These are phyloP conservation scores for Boletus barrowsii DNA, from an alignment of 768 basidiomycete species.

Conservation along the genomic window DNA sequence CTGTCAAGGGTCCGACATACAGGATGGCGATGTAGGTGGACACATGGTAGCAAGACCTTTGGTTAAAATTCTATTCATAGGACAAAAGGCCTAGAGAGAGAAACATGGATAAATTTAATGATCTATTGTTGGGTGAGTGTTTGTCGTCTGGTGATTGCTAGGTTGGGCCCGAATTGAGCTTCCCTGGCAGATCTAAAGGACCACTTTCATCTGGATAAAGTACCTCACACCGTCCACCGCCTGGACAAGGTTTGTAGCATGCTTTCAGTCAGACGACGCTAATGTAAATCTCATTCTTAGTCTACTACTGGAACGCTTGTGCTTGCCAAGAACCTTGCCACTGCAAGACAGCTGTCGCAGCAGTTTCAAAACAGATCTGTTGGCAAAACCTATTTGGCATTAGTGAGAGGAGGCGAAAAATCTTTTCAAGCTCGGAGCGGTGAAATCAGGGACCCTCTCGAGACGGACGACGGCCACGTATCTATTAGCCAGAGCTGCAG, in stretches of 20 bases:
- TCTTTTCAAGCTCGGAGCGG: conserved; percentile 39
- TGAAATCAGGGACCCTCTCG: conserved; percentile 45
- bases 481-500: conserved; percentile 28
- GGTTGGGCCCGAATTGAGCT: background rate
- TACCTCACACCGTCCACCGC: conserved; percentile 58
- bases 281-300: conserved; percentile 31
- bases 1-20: conserved; percentile 43
- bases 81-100: conserved; percentile 21
- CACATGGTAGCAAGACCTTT: conserved; percentile 1
- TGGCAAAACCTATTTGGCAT: conserved; percentile 60
- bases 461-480: conserved; percentile 44
- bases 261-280: background rate
- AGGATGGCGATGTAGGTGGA: conserved; percentile 20
- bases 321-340: conserved; percentile 44
- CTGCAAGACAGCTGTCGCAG: conserved; percentile 48
- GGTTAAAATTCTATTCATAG: conserved; percentile 5
- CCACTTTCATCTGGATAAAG: conserved; percentile 30
- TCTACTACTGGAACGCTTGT: conserved; percentile 60
- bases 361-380: conserved; percentile 51
- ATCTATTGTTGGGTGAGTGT: conserved; percentile 35
- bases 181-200: conserved; percentile 26
- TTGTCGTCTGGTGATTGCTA: background rate
- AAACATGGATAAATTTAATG: conserved; percentile 34
- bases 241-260: conserved; percentile 54
- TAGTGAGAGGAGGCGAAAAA: conserved; percentile 52